Evolutionary conservation across 371 early-diverging fungal species (phyloP), one percentile per base, ranked within the genome.

Genomic region (Dichotomocladium elegans): DNA sequence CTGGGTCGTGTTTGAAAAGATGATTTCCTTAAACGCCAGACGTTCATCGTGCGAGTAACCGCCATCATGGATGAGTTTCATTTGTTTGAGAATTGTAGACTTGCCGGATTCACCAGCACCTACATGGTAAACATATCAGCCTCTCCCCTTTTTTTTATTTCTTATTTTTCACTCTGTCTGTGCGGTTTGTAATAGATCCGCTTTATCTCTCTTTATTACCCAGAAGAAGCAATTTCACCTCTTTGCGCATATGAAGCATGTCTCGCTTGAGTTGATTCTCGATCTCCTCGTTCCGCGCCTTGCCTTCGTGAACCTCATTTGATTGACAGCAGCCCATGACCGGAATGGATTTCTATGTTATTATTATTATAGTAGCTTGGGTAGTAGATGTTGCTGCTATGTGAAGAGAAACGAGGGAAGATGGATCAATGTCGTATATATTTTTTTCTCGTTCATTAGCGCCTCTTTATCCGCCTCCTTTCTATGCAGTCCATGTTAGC

Each of bases 81-180:
- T 96, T 66, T 98, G 97, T 66, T 98, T 98, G 41, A 98, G 68
- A 58, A 98, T 93, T 11, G 98, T 98, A 33, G 91, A 90, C 72
- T 98, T 98, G 29, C 98, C 98, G 4, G 95, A 94, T 78, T 98
- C 98, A 61, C 98, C 98, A 27, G 96, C 93, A 57, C 98, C 96
- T 95, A 30, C 62, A 9, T 47, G 14, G 19, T 51, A 3, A n/a
- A 40, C 27, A 37, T 17, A 25, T 15, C 26, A 28, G n/a, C 3
- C 27, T 10, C 19, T 44, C n/a, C n/a, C n/a, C n/a, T n/a, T n/a
- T n/a, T n/a, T n/a, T n/a, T 14, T 6, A 41, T 11, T 27, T n/a
- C 12, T 21, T 21, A 12, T 25, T 19, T 11, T 22, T 25, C 3
- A 95, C 79, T 22, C 22, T 30, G 37, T 35, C 12, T 4, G 12